Evolutionary conservation across 441 rosid species (phyloP).

Genomic region (Aquilaria agallochum): DNA sequence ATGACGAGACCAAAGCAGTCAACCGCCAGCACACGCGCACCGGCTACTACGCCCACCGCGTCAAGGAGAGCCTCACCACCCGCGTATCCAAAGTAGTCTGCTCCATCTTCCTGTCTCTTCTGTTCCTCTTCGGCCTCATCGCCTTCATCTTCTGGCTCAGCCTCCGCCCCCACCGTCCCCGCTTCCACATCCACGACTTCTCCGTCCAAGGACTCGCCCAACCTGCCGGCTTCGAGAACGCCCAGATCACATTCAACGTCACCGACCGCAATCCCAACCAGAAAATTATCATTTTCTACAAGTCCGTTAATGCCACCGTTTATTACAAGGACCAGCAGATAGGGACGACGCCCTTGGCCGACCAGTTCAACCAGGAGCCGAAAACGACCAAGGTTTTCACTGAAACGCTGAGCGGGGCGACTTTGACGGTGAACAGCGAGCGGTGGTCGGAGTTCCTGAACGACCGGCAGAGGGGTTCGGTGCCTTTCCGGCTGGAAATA

Average conservation of each 20-base stretch:
- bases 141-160: slow-evolving; percentile 79
- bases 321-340: slow-evolving; percentile 55
- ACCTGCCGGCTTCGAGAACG: slow-evolving; percentile 50
- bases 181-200: slow-evolving; percentile 48
- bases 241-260: slow-evolving; percentile 53
- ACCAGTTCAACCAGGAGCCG: slow-evolving; percentile 59
- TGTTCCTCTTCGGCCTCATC: slow-evolving; percentile 47
- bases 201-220: slow-evolving; percentile 55
- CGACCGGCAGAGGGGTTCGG: slow-evolving; percentile 51
- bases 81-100: slow-evolving; percentile 61
- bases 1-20: slow-evolving; percentile 15
- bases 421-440: slow-evolving; percentile 45
- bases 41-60: slow-evolving; percentile 55
- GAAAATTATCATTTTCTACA: slow-evolving; percentile 57
- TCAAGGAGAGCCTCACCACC: slow-evolving; percentile 61
- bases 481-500: slow-evolving; percentile 59
- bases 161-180: slow-evolving; percentile 84
- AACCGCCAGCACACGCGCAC: slow-evolving; percentile 37
- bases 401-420: slow-evolving; percentile 44
- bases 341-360: slow-evolving; percentile 41
- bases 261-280: slow-evolving; percentile 67
- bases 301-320: slow-evolving; percentile 43
- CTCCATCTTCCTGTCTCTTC: slow-evolving; percentile 40
- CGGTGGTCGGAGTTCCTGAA: slow-evolving; percentile 62
- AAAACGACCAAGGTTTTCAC: slow-evolving; percentile 45